Base-by-base conservation (phyloP, 2,329 filamentous ascomycete species). In the Diaporthe citriasiana region DNA sequence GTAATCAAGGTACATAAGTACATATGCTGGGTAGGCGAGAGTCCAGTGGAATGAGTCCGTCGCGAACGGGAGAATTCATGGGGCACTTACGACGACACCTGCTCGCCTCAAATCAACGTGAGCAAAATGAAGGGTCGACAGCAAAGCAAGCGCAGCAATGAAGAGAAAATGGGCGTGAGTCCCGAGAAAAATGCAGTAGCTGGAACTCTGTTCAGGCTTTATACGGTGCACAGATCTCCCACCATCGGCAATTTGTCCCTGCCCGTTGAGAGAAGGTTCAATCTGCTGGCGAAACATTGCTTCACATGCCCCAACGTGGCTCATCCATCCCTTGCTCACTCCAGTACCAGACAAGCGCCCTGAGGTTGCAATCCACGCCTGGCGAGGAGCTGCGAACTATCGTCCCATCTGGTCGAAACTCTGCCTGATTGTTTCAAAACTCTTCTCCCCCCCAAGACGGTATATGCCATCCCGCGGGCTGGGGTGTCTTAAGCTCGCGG, bases 61-160 rank as follows among this genome's bases (percentile, higher is more conserved):
- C 42, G 40, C 40, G 55, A 27, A 60, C 13, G 53, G 33, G 55
- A 56, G 30, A 13, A 27, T 50, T 57, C 47, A 57, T 59, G 69
- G 69, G 69, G 69, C 69, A 71, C 68, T 71, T 59, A 60, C 53
- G 68, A 71, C 42, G 55, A 59, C 53, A 22, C 30, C 56, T 71
- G 55, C 55, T 60, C 42, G 56, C 42, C 33, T 40, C 47, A 35
- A 63, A 53, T 30, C 19, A 35, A 40, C n/a, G 45, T 38, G 7
- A 51, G 38, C 22, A 25, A 68, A 27, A 53, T 53, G 33, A 53
- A 53, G 63, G 47, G n/a, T 53, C 47, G 19, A 27, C 30, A 13
- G 12, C 13, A n/a, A 7, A 13, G 12, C 13, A n/a, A 7, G 12
- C 22, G 13, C 5, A 38, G 12, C 42, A 35, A 6, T 17, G 9